Conservation (phyloP, 495 filamentous ascomycete genomes). For the Sabuloglossum arenarium region DNA sequence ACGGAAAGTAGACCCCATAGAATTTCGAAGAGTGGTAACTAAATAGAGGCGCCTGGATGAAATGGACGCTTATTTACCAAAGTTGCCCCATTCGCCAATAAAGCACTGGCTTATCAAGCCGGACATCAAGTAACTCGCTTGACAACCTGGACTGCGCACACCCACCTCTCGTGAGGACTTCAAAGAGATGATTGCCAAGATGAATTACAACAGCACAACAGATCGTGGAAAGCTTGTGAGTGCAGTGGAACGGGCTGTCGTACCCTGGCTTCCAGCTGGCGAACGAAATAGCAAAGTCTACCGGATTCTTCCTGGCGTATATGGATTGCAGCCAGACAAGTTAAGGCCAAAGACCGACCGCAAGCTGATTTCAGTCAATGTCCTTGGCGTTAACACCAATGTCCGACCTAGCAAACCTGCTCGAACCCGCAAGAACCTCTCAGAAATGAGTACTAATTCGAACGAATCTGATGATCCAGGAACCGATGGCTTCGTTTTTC, state of each 20-base stretch:
- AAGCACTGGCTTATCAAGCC: no score
- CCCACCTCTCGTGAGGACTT: background rate
- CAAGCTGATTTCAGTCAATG: background rate
- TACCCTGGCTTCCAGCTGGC: background rate
- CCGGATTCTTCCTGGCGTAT: background rate
- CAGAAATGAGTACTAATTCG: background rate
- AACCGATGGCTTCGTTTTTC: background rate
- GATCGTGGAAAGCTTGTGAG: background rate
- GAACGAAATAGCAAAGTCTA: background rate
- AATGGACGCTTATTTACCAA: no score
- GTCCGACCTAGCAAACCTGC: background rate
- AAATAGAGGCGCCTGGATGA: no score
- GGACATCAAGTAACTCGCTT: no score
- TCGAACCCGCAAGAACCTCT: background rate
- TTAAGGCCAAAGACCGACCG: background rate
- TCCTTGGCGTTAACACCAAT: background rate
- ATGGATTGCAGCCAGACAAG: background rate
- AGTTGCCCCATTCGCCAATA: no score
- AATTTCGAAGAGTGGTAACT: no score
- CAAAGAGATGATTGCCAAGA: background rate
- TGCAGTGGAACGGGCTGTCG: background rate
- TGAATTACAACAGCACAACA: background rate
- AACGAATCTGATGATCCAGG: background rate
- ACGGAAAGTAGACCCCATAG: no score
- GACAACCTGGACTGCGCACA: no score